Evolutionary conservation across 805 yeast species (phyloP).

Genomic region (Wickerhamiella brachini): DNA sequence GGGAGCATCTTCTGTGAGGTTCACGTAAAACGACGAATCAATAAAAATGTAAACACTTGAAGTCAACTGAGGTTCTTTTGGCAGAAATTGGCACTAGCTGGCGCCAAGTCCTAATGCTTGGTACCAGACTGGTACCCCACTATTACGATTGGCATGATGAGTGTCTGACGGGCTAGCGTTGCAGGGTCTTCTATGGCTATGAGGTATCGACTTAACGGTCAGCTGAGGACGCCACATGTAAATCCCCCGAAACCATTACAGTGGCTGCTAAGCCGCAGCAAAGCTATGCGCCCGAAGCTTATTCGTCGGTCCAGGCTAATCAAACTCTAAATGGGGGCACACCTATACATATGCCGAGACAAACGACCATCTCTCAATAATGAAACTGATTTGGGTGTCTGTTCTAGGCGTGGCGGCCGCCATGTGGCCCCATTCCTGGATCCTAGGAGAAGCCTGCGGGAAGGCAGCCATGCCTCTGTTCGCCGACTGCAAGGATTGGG

Average conservation of each 20-base stretch:
- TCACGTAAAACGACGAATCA: background rate
- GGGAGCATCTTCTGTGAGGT: too few relatives aligned
- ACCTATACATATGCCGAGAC: background rate
- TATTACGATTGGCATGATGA: too few relatives aligned
- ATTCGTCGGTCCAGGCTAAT: background rate
- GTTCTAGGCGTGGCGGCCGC: background rate
- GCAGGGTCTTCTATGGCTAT: too few relatives aligned
- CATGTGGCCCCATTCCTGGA: constrained; percentile 10
- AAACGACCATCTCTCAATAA: background rate
- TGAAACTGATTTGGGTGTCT: background rate
- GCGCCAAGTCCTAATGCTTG: too few relatives aligned
- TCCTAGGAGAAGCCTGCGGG: constrained; percentile 16
- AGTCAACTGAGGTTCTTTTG: too few relatives aligned
- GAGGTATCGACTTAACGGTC: too few relatives aligned
- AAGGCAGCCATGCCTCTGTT: constrained; percentile 12
- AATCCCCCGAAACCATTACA: background rate
- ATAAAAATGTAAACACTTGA: too few relatives aligned
- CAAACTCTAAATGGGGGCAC: background rate
- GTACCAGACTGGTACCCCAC: too few relatives aligned
- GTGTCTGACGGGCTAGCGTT: too few relatives aligned
- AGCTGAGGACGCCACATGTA: background rate
- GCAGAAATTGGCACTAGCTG: too few relatives aligned
- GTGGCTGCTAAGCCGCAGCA: background rate
- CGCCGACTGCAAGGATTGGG: constrained; percentile 14
- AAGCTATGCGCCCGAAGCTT: background rate